Evolutionary conservation across 768 basidiomycete species (phyloP).

Genomic region (Multifurca ochricompacta): DNA sequence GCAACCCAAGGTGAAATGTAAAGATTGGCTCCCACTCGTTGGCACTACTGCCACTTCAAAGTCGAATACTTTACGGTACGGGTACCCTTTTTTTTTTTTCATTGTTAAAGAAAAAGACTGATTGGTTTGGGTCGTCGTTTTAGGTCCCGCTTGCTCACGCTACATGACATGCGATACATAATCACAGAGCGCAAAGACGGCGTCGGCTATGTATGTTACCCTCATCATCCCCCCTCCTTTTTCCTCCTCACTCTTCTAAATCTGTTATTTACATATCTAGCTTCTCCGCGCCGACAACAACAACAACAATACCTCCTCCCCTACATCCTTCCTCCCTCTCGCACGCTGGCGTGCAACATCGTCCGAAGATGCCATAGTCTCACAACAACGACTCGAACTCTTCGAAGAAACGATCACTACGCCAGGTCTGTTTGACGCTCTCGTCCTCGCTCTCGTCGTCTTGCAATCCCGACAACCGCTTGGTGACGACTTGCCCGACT

Average conservation of each 20-base stretch:
- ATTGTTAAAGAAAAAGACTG: too few relatives aligned
- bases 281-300: not conserved
- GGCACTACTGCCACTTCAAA: not conserved
- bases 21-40: slow-evolving; percentile 10
- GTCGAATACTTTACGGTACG: slow-evolving; percentile 2
- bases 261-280: not conserved
- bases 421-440: slow-evolving; percentile 8
- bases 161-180: not conserved
- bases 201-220: slow-evolving; percentile 5
- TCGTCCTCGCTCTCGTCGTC: slow-evolving; percentile 12
- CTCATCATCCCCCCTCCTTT: not conserved
- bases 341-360: slow-evolving; percentile 9
- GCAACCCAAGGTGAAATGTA: slow-evolving; percentile 12
- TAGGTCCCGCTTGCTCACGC: slow-evolving; percentile 12
- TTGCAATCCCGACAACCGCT: slow-evolving; percentile 11
- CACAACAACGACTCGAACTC: slow-evolving; percentile 8
- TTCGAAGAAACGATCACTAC: slow-evolving; percentile 6
- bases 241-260: too few relatives aligned
- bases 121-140: not conserved
- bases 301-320: not conserved
- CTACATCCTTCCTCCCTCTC: slow-evolving; percentile 9
- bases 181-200: slow-evolving; percentile 7
- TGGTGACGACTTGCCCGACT: slow-evolving; percentile 5
- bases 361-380: not conserved
- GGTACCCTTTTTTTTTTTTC: too few relatives aligned